Base-by-base conservation (phyloP, 306 rosid species). In the Canavalia gladiata region DNA sequence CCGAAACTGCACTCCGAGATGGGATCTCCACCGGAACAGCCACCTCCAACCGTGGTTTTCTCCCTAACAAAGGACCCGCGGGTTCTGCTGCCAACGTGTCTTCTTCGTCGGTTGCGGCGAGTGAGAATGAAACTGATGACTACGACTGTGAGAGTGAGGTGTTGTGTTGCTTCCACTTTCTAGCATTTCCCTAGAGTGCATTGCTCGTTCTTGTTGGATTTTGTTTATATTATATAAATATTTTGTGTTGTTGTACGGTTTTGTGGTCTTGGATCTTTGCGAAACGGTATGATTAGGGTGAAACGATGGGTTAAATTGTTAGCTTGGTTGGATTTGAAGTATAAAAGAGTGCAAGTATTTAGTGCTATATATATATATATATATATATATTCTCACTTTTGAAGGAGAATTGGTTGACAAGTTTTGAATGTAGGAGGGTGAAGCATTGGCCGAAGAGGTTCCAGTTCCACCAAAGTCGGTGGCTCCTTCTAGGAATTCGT, bases 101-200 rank as follows among this genome's bases (percentile, higher is more conserved):
- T 1, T 83, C 82, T 49, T 77, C 87, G 28, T 85, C 89, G 4
- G 73, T 85, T 0, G 88, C 78, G 49, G 84, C 81, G 43, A 85
- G 83, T 77, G 88, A 76, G 70, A 82, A 85, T 81, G 91, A 86
- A 75, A 69, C 82, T 50, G 92, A 91, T 7, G 92, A 86, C 42
- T 89, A 81, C 73, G 91, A 91, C 49, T 88, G 85, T 69, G 90
- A 91, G 62, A 91, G 93, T 47, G 90, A 91, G 96, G 96, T 87
- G 72, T 46, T 29, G 96, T 87, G 72, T 46, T 29, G 3, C 59
- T 25, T 59, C 10, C 65, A 65, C 74, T 80, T 66, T 43, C 3
- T 43, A 43, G 2, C 4, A 6, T 6, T 43, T 43, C 47, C 5
- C 47, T 4, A 43, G 3, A 30, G 2, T 28, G 0, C 49, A 1